Percentiles rank a stretch among this genome's conserved stretches.
These are phyloP conservation scores for Thielaviopsis punctulata DNA, from an alignment of 2,329 filamentous ascomycete species.

Conservation along the genomic window DNA sequence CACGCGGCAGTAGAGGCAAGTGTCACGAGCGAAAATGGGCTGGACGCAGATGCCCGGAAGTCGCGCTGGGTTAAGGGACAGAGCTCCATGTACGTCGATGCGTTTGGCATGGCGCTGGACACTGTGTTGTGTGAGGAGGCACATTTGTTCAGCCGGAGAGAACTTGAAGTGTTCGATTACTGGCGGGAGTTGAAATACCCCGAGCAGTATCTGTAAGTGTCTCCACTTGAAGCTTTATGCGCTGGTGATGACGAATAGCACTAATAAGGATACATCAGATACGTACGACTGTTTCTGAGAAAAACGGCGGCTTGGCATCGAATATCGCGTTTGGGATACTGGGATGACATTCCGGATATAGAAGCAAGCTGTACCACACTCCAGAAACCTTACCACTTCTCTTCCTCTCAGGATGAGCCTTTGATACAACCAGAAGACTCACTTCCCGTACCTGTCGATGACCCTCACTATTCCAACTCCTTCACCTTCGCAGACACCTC, in stretches of 20 bases:
- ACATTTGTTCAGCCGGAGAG: constrained; percentile 69
- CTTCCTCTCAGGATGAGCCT: not conserved
- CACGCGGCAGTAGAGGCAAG: constrained; percentile 55
- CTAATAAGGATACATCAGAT: too few species aligned
- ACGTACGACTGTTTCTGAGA: constrained; percentile 80
- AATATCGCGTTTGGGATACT: constrained; percentile 57
- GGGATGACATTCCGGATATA: constrained; percentile 66
- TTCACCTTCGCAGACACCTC: constrained; percentile 75
- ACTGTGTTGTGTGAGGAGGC: constrained; percentile 80
- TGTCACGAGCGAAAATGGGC: constrained; percentile 16
- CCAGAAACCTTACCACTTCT: constrained; percentile 29
- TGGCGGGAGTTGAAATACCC: constrained; percentile 68
- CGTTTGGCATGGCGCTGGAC: constrained; percentile 81
- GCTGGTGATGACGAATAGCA: too few species aligned
- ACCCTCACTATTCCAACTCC: constrained; percentile 27
- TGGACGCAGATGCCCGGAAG: not conserved
- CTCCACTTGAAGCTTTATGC: not conserved
- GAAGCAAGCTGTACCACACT: constrained; percentile 44
- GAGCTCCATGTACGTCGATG: constrained; percentile 91
- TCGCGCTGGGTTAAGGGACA: constrained; percentile 50
- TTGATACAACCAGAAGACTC: not conserved
- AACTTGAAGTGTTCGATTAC: constrained; percentile 56
- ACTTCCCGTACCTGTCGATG: not conserved
- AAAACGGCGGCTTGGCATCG: constrained; percentile 90
- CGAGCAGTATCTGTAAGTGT: constrained; percentile 66